Base-by-base conservation (phyloP, 371 early-diverging fungal genomes). In the Parasitella parasitica region DNA sequence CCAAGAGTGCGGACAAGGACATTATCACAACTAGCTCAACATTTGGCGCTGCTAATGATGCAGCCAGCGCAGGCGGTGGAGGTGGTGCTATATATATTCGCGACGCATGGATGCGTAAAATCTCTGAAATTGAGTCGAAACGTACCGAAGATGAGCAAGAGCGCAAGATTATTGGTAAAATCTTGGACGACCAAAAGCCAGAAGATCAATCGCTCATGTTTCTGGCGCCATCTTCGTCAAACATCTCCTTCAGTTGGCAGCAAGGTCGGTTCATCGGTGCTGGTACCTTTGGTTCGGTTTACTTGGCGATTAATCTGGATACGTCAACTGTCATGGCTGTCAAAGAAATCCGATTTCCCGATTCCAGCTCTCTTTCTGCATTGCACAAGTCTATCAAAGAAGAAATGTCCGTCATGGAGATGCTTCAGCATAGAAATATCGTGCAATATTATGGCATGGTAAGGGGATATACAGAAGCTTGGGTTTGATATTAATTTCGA, bases 241-340 rank as follows among this genome's bases (percentile, higher is more conserved):
- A 88, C 54, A 86, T 91, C 9, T 87, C 89, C 9, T 81, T 94
- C 43, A 85, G 94, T 12, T 95, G 94, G 94, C 93, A 94, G 63
- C 89, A 91, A 65, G 93, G 92, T 54, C 86, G 90, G 59, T 92
- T 86, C 59, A 86, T 95, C 52, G 94, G 94, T n/a, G 87, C 92
- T 6, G 95, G 95, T 56, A 88, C 93, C 0, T 94, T 89, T 77
- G 95, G 95, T 5, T 86, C 91, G 3, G 94, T 94, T 13, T 92
- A 91, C 71, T 73, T 88, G 43, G 95, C 91, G 7, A 87, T 91
- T 59, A 94, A 94, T 65, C 78, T 93, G 36, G 93, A 93, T 61
- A 85, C 91, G 0, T 91, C 92, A n/a, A 92, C 91, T 32, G 71
- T 94, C 18, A 92, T 96, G 89, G 96, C 96, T 0, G 95, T 94